These are phyloP conservation scores for Epipyxis sp. DNA, from an alignment of 108 stramenopile species.

Conservation along the genomic window DNA sequence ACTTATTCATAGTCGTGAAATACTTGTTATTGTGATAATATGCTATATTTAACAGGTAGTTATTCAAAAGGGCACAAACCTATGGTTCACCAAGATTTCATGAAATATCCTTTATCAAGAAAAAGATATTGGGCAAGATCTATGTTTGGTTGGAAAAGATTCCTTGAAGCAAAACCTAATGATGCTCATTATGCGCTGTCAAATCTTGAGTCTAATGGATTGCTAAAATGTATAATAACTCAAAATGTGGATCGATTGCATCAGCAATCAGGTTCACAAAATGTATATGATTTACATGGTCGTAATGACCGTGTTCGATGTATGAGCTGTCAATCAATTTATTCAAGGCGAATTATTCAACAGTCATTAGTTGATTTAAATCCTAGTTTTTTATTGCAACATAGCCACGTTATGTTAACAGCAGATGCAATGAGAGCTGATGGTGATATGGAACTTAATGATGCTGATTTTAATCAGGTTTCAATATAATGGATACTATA, in stretches of 20 bases:
- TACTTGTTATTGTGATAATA: too few relatives aligned
- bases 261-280: conserved; percentile 66
- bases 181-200: conserved; percentile 78
- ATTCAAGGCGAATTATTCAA: too few relatives aligned
- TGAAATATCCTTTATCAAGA: conserved; percentile 59
- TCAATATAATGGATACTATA: too few relatives aligned
- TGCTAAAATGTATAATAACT: conserved; percentile 71
- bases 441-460: too few relatives aligned
- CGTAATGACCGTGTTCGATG: conserved; percentile 70
- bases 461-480: too few relatives aligned
- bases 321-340: conserved; percentile 86
- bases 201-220: conserved; percentile 65
- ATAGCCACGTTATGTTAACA: too few relatives aligned
- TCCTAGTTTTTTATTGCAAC: too few relatives aligned
- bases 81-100: conserved; percentile 89
- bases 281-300: conserved; percentile 88
- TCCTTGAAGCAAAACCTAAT: conserved; percentile 72
- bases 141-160: conserved; percentile 75
- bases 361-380: too few relatives aligned
- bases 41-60: too few relatives aligned
- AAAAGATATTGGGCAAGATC: conserved; percentile 93
- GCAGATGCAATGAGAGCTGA: too few relatives aligned
- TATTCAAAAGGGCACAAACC: conserved; percentile 92
- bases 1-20: too few relatives aligned
- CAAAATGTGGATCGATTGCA: conserved; percentile 97